Evolutionary conservation across 2,329 filamentous ascomycete species (phyloP).

Genomic region (Scedosporium aurantiacum): DNA sequence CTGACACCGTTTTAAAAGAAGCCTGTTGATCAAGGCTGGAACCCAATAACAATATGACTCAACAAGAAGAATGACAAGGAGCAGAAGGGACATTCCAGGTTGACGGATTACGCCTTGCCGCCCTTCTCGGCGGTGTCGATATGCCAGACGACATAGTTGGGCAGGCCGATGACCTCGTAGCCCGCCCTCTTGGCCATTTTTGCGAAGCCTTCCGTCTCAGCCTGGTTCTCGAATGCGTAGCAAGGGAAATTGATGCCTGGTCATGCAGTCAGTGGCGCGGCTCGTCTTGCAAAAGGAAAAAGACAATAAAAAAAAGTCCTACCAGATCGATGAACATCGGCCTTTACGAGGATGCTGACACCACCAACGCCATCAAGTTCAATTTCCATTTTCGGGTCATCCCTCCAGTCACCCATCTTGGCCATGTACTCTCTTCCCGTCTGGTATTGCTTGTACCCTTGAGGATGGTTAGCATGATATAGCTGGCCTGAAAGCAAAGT

Average conservation of each 20-base stretch:
- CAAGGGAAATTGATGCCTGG: slow-evolving; percentile 92
- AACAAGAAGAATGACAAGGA: neutral
- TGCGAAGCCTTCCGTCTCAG: slow-evolving; percentile 95
- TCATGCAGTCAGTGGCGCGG: slow-evolving; percentile 8
- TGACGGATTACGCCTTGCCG: slow-evolving; percentile 51
- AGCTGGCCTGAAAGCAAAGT: neutral
- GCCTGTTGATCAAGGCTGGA: neutral
- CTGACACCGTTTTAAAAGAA: neutral
- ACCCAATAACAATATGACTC: neutral
- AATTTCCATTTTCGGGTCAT: slow-evolving; percentile 86
- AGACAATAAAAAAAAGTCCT: slow-evolving; percentile 18
- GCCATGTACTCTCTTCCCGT: slow-evolving; percentile 88
- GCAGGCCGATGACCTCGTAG: slow-evolving; percentile 82
- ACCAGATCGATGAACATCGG: slow-evolving; percentile 92
- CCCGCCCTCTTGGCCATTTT: slow-evolving; percentile 97
- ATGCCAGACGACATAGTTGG: slow-evolving; percentile 98
- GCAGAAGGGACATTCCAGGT: neutral
- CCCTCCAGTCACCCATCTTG: slow-evolving; percentile 79
- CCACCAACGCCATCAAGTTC: slow-evolving; percentile 92
- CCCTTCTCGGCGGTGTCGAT: slow-evolving; percentile 93
- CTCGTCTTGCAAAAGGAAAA: neutral
- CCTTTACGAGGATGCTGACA: slow-evolving; percentile 95
- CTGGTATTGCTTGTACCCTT: slow-evolving; percentile 85
- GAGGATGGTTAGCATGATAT: slow-evolving; percentile 13
- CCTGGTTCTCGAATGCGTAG: slow-evolving; percentile 97